Percentiles rank a stretch among this genome's conserved stretches.
Conservation (phyloP, 306 rosid genomes). For the Elaeagnus macrophylla region DNA sequence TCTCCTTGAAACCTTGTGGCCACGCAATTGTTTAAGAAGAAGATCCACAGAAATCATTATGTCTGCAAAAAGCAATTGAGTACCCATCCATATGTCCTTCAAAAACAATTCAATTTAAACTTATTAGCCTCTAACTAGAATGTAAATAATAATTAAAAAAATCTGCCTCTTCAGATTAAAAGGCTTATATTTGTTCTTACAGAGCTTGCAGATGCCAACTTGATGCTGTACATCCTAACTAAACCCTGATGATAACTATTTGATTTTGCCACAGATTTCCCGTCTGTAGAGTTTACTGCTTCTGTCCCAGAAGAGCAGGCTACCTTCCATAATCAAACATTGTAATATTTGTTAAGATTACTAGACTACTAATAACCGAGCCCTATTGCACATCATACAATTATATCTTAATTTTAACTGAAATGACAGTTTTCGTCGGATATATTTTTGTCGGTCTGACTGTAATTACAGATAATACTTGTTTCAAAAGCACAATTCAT, state of each 20-base stretch:
- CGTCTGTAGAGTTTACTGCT: conserved; percentile 15
- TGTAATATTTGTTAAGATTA: background rate
- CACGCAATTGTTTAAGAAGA: conserved; percentile 31
- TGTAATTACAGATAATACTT: too few relatives aligned
- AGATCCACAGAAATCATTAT: conserved; percentile 36
- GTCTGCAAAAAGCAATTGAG: conserved; percentile 50
- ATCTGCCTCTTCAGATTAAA: conserved; percentile 7
- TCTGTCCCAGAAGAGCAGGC: conserved; percentile 15
- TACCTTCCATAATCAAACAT: conserved; percentile 17
- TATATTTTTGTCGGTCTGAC: too few relatives aligned
- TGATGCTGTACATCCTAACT: conserved; percentile 38
- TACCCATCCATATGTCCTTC: conserved; percentile 61
- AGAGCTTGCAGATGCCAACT: conserved; percentile 40
- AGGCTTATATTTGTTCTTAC: conserved; percentile 33
- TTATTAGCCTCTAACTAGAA: conserved; percentile 16
- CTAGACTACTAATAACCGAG: background rate
- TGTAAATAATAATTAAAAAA: background rate
- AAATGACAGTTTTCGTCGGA: too few relatives aligned
- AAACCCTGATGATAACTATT: conserved; percentile 20
- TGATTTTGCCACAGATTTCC: conserved; percentile 17
- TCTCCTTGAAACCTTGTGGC: conserved; percentile 38
- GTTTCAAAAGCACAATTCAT: too few relatives aligned
- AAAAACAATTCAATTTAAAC: conserved; percentile 15
- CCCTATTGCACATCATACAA: too few relatives aligned
- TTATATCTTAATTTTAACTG: too few relatives aligned